Evolutionary conservation across 2,329 filamentous ascomycete genomes (phyloP).

Genomic region (Neurospora sp.): DNA sequence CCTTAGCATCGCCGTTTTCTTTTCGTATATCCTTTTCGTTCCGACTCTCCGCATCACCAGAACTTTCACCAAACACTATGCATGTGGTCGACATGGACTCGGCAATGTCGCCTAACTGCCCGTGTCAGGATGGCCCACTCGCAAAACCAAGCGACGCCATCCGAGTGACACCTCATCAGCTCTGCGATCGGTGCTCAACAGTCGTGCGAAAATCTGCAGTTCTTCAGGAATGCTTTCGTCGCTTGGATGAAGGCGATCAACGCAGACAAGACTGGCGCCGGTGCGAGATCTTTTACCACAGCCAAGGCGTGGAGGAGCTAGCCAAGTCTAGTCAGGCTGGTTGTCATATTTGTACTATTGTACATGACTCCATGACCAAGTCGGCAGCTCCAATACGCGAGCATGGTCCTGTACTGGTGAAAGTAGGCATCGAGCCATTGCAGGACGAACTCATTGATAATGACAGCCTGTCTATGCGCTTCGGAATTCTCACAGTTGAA

Average conservation of each 20-base stretch:
- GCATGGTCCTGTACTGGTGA: background rate
- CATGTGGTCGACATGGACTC: background rate
- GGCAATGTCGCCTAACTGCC: background rate
- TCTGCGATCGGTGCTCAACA: background rate
- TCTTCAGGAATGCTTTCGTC: background rate
- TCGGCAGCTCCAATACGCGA: background rate
- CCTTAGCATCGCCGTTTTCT: background rate
- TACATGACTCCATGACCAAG: background rate
- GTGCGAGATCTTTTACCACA: background rate
- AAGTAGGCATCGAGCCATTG: background rate
- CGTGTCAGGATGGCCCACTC: background rate
- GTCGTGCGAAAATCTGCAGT: background rate
- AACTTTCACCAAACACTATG: background rate
- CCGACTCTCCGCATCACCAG: background rate
- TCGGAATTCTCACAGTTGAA: background rate
- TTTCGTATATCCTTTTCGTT: background rate
- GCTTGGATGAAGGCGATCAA: background rate
- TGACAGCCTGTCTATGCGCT: background rate
- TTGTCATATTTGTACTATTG: background rate
- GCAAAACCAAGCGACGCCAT: background rate
- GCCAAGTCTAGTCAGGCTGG: background rate
- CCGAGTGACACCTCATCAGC: background rate
- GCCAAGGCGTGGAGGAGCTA: background rate
- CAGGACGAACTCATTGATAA: background rate
- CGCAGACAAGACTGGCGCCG: background rate